Evolutionary conservation across 139 green algal species (phyloP).

Genomic region (Tetradesmus lagerheimii): DNA sequence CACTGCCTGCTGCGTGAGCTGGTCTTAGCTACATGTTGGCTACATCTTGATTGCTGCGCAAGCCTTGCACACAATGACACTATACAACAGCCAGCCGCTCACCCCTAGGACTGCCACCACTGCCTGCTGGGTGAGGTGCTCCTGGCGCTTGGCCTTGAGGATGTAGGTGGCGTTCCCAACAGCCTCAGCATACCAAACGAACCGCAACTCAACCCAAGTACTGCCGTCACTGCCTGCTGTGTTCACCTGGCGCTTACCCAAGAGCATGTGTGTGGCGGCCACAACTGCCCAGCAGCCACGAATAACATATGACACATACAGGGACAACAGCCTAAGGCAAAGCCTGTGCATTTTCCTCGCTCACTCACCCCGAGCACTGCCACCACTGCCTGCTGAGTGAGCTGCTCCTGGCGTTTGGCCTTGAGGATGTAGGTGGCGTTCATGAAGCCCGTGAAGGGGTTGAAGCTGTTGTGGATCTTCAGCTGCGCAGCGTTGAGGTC

Average conservation of each 20-base stretch:
- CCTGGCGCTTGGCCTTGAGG: constrained; percentile 82
- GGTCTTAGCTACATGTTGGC: no score
- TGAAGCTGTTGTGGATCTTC: constrained; percentile 96
- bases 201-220: no score
- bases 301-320: no score
- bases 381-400: constrained; percentile 60
- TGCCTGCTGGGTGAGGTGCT: constrained; percentile 61
- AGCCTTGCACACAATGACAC: no score
- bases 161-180: constrained; percentile 98
- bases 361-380: constrained; percentile 66
- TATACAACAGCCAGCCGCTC: no score
- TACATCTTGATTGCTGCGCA: no score
- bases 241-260: no score
- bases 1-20: constrained; percentile 61
- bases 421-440: constrained; percentile 98
- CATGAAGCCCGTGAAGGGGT: constrained; percentile 98
- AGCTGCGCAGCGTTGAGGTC: constrained; percentile 94
- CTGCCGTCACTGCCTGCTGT: no score
- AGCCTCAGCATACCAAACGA: constrained; percentile 49
- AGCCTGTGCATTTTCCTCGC: no score
- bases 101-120: constrained; percentile 66
- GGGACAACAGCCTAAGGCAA: no score
- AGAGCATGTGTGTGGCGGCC: no score
- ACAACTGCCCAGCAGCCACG: no score
- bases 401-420: constrained; percentile 61